Base-by-base conservation (phyloP, 768 basidiomycete genomes). In the Mycena pura region DNA sequence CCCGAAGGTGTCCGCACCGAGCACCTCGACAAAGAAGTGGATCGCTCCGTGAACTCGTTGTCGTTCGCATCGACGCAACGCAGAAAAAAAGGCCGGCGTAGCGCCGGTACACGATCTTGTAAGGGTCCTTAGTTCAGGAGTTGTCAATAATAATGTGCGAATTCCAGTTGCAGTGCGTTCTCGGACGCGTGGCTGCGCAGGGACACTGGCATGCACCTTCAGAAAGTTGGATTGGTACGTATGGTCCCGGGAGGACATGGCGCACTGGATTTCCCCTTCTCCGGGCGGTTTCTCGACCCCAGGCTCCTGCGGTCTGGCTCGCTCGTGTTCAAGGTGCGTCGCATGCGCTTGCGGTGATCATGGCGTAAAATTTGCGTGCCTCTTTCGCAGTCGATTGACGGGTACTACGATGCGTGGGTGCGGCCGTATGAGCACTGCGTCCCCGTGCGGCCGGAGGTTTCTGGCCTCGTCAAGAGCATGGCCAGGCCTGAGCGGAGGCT, bases 221-320 rank as follows among this genome's bases (percentile, higher is more conserved):
- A 99, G 95, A 68, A 99, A 99, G 74, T 99, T 99, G 27, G 94
- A 96, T 75, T 99, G 97, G 67, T 97, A 97, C 77, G 97, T 97
- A 79, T 98, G 95, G 76, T 99, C 97, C 63, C 97, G 80, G 21
- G 97, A 94, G 1, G 95, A 96, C 13, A 99, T 93, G 62, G 96
- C 74, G 32, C 97, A 83, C 73, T 99, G 97, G 1, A 99, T 96
- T 73, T 99, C 97, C 4, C 97, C 96, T n/a, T n/a, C n/a, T n/a
- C n/a, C n/a, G n/a, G n/a, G n/a, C n/a, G n/a, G n/a, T n/a, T n/a
- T n/a, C n/a, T n/a, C n/a, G n/a, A n/a, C n/a, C n/a, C n/a, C n/a
- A n/a, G n/a, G n/a, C 32, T 52, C 9, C 32, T 52, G n/a, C 10
- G 24, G 34, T 40, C 32, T 15, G 50, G 50, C 8, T 8, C 32